Conservation (phyloP, 2,329 filamentous ascomycete genomes). For the Pseudogymnoascus sp. region DNA sequence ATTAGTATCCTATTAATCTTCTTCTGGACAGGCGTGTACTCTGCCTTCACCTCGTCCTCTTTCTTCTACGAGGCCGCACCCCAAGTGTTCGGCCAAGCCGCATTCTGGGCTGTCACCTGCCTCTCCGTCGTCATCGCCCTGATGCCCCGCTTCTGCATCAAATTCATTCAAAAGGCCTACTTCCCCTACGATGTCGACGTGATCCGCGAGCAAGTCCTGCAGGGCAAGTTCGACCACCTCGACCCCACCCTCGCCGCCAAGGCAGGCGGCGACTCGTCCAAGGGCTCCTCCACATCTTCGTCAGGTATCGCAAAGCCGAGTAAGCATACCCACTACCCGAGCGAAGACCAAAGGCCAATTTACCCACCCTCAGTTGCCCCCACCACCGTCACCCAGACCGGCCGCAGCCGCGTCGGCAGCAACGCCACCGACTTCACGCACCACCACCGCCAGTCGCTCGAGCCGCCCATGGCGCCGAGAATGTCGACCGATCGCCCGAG, state of each 20-base stretch:
- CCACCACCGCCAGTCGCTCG: slow-evolving; percentile 55
- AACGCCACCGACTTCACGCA: slow-evolving; percentile 84
- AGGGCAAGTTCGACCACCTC: slow-evolving; percentile 75
- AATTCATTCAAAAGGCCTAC: slow-evolving; percentile 87
- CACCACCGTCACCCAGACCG: slow-evolving; percentile 68
- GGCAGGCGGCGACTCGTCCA: slow-evolving; percentile 31
- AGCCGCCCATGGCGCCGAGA: slow-evolving; percentile 35
- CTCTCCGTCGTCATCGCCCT: slow-evolving; percentile 76
- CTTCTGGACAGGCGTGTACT: slow-evolving; percentile 90
- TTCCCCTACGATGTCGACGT: slow-evolving; percentile 92
- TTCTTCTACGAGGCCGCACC: slow-evolving; percentile 72
- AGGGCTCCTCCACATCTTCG: slow-evolving; percentile 45
- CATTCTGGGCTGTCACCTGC: slow-evolving; percentile 80
- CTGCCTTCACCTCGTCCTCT: slow-evolving; percentile 36
- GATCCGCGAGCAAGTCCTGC: slow-evolving; percentile 80
- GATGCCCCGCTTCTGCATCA: slow-evolving; percentile 79
- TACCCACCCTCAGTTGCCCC: slow-evolving; percentile 87
- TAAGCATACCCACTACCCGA: slow-evolving; percentile 51
- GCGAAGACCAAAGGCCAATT: slow-evolving; percentile 83
- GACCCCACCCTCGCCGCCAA: slow-evolving; percentile 24
- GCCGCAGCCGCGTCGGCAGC: slow-evolving; percentile 81
- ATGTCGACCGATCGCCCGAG: slow-evolving; percentile 62
- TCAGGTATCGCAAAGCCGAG: slow-evolving; percentile 45
- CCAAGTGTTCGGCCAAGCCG: slow-evolving; percentile 72
- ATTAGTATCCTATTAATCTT: slow-evolving; percentile 85